Base-by-base conservation (phyloP, 2,329 filamentous ascomycete species). In the Calonectria leucothoes region DNA sequence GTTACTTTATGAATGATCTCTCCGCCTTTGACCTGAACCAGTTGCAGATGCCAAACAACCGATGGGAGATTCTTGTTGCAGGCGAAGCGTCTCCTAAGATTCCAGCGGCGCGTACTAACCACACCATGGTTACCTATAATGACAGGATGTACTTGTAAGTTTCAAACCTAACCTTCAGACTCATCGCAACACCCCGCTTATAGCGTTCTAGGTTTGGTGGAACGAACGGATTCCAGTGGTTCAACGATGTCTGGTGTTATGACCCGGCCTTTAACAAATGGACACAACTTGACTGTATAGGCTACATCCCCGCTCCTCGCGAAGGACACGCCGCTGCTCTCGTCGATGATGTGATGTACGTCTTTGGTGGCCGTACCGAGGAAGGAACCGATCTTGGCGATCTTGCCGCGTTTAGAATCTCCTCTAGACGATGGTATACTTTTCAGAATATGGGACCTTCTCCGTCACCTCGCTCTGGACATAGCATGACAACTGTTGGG, bases 381-480 rank as follows among this genome's bases (percentile, higher is more conserved):
- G 96, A 98, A 78, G 97, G 97, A 1, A 91, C 93, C 33, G 97
- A 99, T 82, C 87, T 99, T 5, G 97, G 96, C 39, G 97, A 99
- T 84, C 89, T 99, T 52, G 96, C 97, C 3, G 97, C 97, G 1
- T 92, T 92, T 79, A 86, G 89, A 67, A 91, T 92, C 72, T 92
- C 93, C 0, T 95, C 95, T 14, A 93, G 95, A 76, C 92, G 97
- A 73, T 99, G 97, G 97, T 99, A 98, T 84, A 99, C 97, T 42
- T 99, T 99, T 85, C 97, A 99, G 82, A 99, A 99, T 82, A 99
- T 99, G 97, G 97, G 97, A 0, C 96, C 96, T 4, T 97, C 96
- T 1, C 97, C 97, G 0, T 98, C 96, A 4, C 93, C 97, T 37
- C 91, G 97, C 73, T 98, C 96, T 20, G 97, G 97, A 1, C 97